Percentiles rank a stretch among this genome's conserved stretches.
Evolutionary conservation across 1,284 basidiomycete genomes (phyloP).

Genomic region (Leccinum holopus): DNA sequence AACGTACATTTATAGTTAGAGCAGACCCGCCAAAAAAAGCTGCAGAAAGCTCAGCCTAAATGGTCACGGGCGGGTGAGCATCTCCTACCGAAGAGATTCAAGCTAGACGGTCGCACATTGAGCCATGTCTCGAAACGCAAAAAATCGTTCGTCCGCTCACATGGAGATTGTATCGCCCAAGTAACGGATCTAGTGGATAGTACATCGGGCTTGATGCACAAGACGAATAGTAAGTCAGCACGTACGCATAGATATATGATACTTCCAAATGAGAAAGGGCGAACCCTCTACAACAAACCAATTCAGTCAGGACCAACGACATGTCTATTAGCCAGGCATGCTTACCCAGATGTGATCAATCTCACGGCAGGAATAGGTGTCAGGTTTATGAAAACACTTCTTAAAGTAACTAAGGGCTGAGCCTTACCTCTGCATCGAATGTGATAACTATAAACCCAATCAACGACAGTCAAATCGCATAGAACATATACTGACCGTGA

Average conservation of each 20-base stretch:
- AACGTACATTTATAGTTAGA: slow-evolving; percentile 13
- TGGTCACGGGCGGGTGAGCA: not conserved
- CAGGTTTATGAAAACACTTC: not conserved
- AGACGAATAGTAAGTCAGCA: not conserved
- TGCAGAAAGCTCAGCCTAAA: slow-evolving; percentile 4
- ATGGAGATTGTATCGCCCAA: slow-evolving; percentile 20
- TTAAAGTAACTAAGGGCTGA: not conserved
- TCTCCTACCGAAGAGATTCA: slow-evolving; percentile 16
- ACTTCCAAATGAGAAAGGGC: slow-evolving; percentile 4
- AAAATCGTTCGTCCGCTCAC: slow-evolving; percentile 13
- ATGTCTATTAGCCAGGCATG: not conserved
- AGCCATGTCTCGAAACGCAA: not conserved
- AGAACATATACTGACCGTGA: slow-evolving; percentile 1
- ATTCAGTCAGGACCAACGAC: not conserved
- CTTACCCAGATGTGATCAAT: slow-evolving; percentile 22
- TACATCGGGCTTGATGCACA: not conserved
- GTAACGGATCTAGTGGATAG: slow-evolving; percentile 22
- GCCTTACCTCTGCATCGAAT: slow-evolving; percentile 13
- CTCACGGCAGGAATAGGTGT: not conserved
- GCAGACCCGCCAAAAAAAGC: slow-evolving; percentile 15
- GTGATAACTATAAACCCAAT: slow-evolving; percentile 9
- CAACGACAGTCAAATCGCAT: not conserved
- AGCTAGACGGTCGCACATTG: slow-evolving; percentile 4
- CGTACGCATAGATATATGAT: slow-evolving; percentile 19
- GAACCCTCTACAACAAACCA: not conserved